Percentiles rank a stretch among this genome's conserved stretches.
These are phyloP conservation scores for Tardiomyces depauwii DNA, from an alignment of 1,139 yeast species.

Conservation along the genomic window DNA sequence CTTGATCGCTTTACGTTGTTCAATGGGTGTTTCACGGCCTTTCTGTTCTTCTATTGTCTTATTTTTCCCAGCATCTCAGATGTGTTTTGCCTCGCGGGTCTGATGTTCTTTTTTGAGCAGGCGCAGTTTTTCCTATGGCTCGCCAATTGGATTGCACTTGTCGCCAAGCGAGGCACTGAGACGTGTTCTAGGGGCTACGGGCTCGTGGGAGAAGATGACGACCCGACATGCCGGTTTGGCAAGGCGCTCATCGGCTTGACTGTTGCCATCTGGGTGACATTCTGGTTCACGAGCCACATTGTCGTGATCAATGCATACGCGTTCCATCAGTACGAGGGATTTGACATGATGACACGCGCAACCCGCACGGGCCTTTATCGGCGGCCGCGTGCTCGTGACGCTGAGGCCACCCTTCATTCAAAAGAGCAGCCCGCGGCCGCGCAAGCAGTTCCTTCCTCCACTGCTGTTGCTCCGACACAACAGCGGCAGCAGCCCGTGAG, in stretches of 20 bases:
- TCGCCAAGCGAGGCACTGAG: background rate
- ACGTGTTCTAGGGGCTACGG: background rate
- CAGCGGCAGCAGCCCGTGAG: no score
- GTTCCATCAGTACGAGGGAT: background rate
- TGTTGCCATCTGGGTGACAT: background rate
- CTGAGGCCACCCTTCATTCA: background rate
- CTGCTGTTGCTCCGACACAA: no score
- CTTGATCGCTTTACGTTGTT: background rate
- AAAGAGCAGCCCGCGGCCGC: no score
- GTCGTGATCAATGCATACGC: background rate
- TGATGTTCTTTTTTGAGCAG: background rate
- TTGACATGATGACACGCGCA: background rate
- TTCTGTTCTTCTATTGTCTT: background rate
- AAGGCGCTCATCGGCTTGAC: background rate
- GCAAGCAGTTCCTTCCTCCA: no score
- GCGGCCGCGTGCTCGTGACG: background rate
- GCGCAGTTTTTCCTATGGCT: background rate
- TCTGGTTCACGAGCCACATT: background rate
- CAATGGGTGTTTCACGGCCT: background rate
- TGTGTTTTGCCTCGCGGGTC: background rate
- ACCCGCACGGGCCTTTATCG: background rate
- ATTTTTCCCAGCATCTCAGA: background rate
- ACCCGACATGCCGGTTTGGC: background rate
- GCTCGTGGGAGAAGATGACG: background rate
- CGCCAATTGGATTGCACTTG: background rate